Evolutionary conservation across 1,284 basidiomycete genomes (phyloP), one percentile per base, ranked within the genome.

Genomic region (Tilletiopsis washingtonensis): DNA sequence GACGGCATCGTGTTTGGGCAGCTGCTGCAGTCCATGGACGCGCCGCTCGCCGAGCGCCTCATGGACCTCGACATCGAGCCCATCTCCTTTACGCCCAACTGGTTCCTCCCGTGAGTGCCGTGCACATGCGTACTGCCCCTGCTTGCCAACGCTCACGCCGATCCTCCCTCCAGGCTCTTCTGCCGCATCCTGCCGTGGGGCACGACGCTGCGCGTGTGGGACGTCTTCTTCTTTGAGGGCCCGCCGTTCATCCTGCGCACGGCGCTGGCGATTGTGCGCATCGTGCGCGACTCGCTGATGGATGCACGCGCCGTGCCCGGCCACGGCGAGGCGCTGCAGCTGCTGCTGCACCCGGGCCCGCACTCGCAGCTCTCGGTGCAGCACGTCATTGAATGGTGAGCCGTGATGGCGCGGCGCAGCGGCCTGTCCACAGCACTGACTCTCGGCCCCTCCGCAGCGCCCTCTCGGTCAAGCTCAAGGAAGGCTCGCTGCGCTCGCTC

Each of bases 191-290:
- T 96, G n/a, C 87, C 91, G 0, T 78, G 80, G 45, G 82, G 85
- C 2, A 84, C 84, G 51, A 75, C 88, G 20, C 79, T 86, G 49
- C 79, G 90, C 15, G 79, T 90, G 3, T 88, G 89, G 84, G 91
- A 96, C 69, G 75, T 91, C 3, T 88, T 93, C 69, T 76, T 94
- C 29, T 61, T 49, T 54, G 34, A 65, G 87, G 88, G 89, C 4
- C 78, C 88, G 3, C 79, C 83, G 0, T 89, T 84, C 78, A 77
- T 93, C 38, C 79, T 91, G 65, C 83, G 89, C 12, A 78, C 88
- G 2, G 86, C 83, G 0, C 77, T 94, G 5, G 84, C 86, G 0
- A 75, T 96, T 44, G 71, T 90, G 41, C 76, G 78, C 32, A 81
- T 82, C 61, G 41, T 61, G 29, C 56, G 69, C n/a, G 59, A 63